Percentiles rank a stretch among this genome's conserved stretches.
These are phyloP conservation scores for Graphilbum sp. DNA, from an alignment of 2,329 filamentous ascomycete genomes.

Conservation along the genomic window DNA sequence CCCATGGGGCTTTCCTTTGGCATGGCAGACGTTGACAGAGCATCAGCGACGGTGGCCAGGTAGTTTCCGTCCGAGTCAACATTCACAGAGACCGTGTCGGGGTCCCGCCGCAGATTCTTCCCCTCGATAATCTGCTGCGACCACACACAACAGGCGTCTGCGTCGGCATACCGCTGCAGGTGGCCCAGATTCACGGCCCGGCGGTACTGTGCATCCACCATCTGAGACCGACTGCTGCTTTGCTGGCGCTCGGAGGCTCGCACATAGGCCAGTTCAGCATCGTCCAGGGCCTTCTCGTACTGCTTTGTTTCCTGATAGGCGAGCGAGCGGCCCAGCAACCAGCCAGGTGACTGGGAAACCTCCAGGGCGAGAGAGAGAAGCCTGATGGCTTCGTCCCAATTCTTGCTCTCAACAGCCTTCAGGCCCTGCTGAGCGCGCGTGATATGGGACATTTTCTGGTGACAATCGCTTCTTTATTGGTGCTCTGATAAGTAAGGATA, in stretches of 20 bases:
- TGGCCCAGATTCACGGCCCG: conserved; percentile 59
- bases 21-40: conserved; percentile 9
- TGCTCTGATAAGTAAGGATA: no score
- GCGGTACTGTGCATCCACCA: conserved; percentile 68
- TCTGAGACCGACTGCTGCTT: conserved; percentile 40
- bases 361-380: conserved; percentile 53
- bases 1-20: conserved; percentile 7
- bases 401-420: conserved; percentile 40
- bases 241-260: conserved; percentile 51
- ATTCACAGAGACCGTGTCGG: conserved; percentile 20
- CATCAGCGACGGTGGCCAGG: conserved; percentile 20
- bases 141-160: conserved; percentile 52
- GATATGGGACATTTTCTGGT: conserved; percentile 35
- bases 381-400: conserved; percentile 52
- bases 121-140: conserved; percentile 25
- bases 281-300: conserved; percentile 47
- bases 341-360: conserved; percentile 51
- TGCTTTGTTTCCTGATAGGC: conserved; percentile 52
- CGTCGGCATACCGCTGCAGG: conserved; percentile 56
- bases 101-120: conserved; percentile 17
- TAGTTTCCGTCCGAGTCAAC: conserved; percentile 32
- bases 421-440: conserved; percentile 44
- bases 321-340: conserved; percentile 69
- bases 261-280: conserved; percentile 50
- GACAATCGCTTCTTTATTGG: no score